These are phyloP conservation scores for Penstemon eatonii DNA, from an alignment of 257 asterid genomes.

Conservation along the genomic window DNA sequence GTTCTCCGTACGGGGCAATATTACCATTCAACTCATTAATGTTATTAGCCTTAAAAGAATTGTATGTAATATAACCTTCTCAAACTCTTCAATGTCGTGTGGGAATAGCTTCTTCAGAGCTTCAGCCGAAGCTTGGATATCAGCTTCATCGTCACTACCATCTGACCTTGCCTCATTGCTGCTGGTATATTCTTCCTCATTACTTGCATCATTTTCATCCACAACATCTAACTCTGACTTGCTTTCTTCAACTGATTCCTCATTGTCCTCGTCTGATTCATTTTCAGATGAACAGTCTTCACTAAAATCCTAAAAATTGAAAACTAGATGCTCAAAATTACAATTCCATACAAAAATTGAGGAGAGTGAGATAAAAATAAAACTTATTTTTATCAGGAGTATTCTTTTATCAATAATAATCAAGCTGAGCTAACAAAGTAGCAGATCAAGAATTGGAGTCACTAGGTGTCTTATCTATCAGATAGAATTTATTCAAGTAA, in stretches of 20 bases:
- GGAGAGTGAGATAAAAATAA: neutral
- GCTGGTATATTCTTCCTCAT: conserved; percentile 82
- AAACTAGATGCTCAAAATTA: conserved; percentile 14
- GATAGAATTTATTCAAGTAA: conserved; percentile 13
- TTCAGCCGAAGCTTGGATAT: conserved; percentile 68
- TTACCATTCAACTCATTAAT: conserved; percentile 9
- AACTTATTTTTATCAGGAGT: neutral
- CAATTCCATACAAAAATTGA: conserved; percentile 1
- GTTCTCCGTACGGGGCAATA: conserved; percentile 21
- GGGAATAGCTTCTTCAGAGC: conserved; percentile 75
- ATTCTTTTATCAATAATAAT: conserved; percentile 8
- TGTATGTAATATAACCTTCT: conserved; percentile 56
- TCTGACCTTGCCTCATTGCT: conserved; percentile 65
- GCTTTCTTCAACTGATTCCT: conserved; percentile 56
- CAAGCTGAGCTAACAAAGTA: conserved; percentile 19
- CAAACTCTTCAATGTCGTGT: conserved; percentile 65
- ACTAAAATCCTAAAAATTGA: conserved; percentile 58
- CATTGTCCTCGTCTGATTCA: conserved; percentile 73
- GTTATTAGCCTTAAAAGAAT: conserved; percentile 11
- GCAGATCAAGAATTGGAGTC: conserved; percentile 19
- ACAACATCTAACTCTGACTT: conserved; percentile 81
- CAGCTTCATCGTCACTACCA: conserved; percentile 76
- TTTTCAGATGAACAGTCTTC: conserved; percentile 71
- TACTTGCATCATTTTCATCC: conserved; percentile 69
- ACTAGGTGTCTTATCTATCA: neutral